These are phyloP conservation scores for Xylaria sp. DNA, from an alignment of 2,329 filamentous ascomycete genomes.

Conservation along the genomic window DNA sequence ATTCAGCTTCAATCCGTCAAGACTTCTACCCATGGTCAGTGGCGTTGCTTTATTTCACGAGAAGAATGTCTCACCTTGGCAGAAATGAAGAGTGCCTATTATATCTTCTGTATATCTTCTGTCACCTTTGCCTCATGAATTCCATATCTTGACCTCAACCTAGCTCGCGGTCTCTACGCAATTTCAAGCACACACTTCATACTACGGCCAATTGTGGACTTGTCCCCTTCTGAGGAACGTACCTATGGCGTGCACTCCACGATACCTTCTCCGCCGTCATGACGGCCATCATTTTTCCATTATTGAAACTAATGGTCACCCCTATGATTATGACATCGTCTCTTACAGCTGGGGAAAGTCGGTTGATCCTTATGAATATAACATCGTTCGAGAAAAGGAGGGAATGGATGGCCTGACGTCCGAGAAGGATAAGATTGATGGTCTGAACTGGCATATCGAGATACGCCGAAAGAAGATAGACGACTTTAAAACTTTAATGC, in stretches of 20 bases:
- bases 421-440: conserved; percentile 3
- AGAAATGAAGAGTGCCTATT: not conserved
- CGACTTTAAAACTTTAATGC: conserved; percentile 32
- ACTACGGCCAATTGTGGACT: not conserved
- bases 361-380: conserved; percentile 12
- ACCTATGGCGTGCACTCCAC: conserved; percentile 24
- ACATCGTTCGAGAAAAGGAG: not conserved
- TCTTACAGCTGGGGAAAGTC: conserved; percentile 29
- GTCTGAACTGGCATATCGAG: conserved; percentile 25
- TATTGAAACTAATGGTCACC: conserved; percentile 16
- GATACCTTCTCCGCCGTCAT: conserved; percentile 23
- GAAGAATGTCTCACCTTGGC: conserved; percentile 1
- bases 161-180: not conserved
- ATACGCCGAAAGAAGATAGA: conserved; percentile 27
- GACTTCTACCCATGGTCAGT: conserved; percentile 2
- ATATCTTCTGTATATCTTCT: not conserved
- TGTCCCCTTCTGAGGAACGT: not conserved
- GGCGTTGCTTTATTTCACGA: conserved; percentile 8
- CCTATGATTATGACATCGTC: conserved; percentile 33
- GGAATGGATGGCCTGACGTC: not conserved
- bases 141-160: not conserved
- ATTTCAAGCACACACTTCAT: not conserved
- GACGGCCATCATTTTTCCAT: conserved; percentile 31
- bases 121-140: not conserved
- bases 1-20: conserved; percentile 11